These are phyloP conservation scores for Sonneratia alba DNA, from an alignment of 345 rosid genomes.

Conservation along the genomic window DNA sequence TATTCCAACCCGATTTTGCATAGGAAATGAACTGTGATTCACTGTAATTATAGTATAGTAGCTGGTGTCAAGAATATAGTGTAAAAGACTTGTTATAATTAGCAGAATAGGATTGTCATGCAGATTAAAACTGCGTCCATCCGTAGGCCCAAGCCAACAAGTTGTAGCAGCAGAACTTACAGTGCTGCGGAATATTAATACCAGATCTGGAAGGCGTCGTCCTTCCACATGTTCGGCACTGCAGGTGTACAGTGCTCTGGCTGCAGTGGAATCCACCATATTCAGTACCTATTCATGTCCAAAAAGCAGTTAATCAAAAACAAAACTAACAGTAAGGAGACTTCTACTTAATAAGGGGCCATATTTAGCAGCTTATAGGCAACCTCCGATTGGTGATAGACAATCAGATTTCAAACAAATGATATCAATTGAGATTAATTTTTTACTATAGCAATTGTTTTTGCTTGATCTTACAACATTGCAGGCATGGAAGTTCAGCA, in stretches of 20 bases:
- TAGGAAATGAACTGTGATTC: background rate
- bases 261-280: constrained; percentile 58
- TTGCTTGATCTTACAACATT: constrained; percentile 53
- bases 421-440: background rate
- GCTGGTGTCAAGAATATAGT: background rate
- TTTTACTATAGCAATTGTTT: background rate
- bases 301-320: constrained; percentile 12
- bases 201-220: constrained; percentile 75
- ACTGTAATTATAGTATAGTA: background rate
- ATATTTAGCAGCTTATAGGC: constrained; percentile 3
- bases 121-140: background rate
- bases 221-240: constrained; percentile 77
- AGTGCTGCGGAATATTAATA: constrained; percentile 57
- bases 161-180: constrained; percentile 32
- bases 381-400: background rate
- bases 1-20: background rate
- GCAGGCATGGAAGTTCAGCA: constrained; percentile 47
- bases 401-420: background rate
- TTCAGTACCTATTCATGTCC: constrained; percentile 33
- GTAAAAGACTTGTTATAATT: background rate
- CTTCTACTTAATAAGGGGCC: background rate
- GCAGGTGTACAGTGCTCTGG: constrained; percentile 51
- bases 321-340: background rate
- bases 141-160: background rate
- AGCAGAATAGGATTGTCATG: background rate